Evolutionary conservation across 2,329 filamentous ascomycete species (phyloP).

Genomic region (Beauveria varroae): DNA sequence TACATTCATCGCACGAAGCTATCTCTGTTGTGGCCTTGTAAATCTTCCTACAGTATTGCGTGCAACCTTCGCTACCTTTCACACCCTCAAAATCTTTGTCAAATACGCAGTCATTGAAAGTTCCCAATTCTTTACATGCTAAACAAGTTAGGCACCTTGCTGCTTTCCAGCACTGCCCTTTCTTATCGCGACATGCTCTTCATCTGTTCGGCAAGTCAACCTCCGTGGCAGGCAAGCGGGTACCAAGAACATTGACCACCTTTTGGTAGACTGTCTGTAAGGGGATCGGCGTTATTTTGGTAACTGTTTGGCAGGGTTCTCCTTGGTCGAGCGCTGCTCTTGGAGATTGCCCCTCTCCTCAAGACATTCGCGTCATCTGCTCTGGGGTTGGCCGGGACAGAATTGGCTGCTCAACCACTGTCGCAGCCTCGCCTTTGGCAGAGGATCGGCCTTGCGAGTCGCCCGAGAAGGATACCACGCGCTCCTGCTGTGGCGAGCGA

Average conservation of each 20-base stretch:
- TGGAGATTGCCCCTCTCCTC: background rate
- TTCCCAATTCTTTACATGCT: background rate
- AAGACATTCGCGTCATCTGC: constrained; percentile 6
- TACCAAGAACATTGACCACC: too few relatives aligned
- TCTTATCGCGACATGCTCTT: background rate
- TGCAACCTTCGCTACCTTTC: background rate
- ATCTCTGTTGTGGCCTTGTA: background rate
- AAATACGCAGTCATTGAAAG: constrained; percentile 2
- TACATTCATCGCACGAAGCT: background rate
- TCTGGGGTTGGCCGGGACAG: constrained; percentile 13
- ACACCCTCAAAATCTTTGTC: background rate
- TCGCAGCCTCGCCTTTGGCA: constrained; percentile 17
- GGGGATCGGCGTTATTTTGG: too few relatives aligned
- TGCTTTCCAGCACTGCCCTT: background rate
- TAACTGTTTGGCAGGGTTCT: too few relatives aligned
- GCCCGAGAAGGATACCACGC: constrained; percentile 2
- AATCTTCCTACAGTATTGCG: background rate
- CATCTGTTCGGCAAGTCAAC: constrained; percentile 14
- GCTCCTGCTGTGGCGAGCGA: constrained; percentile 8
- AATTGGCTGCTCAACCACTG: constrained; percentile 14
- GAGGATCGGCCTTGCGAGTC: constrained; percentile 17
- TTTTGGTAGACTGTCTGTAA: too few relatives aligned
- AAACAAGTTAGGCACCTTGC: background rate
- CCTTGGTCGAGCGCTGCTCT: too few relatives aligned
- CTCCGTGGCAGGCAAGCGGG: background rate